Evolutionary conservation across 225 moss, liverwort and hornwort species (phyloP), one percentile per base, ranked within the genome.

Genomic region (Sphagnum tenellum): DNA sequence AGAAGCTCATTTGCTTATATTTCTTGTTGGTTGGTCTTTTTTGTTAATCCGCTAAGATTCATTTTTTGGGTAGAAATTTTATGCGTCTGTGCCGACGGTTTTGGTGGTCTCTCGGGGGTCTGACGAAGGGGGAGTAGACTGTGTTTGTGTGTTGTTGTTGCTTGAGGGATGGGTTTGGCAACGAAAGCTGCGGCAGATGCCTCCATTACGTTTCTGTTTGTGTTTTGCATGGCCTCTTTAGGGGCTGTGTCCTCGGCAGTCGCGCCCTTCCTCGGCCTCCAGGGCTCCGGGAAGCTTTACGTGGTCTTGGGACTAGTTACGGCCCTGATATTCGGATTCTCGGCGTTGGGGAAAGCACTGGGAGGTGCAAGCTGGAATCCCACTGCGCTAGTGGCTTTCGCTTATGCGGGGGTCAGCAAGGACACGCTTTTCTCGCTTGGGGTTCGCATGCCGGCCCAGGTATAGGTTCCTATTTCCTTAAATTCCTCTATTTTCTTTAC

Each of bases 291-390:
- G 29, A 82, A 48, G 29, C 72, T 64, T 52, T 76, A 66, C 48
- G 50, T 83, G 59, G 12, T 81, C 46, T 61, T 89, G 47, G 44
- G 70, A 2, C 64, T 91, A 45, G 79, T 90, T 0, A 63, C 83
- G 4, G 59, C 75, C 12, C 72, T 89, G 78, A 64, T 83, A 76
- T 66, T 81, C 51, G 44, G 59, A 9, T 81, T 81, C 63, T 71
- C 69, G 12, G 50, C 73, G 13, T 46, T 85, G 49, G 76, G 78
- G 6, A 69, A 74, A 62, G 76, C 72, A 0, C 65, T 78, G 0
- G 91, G 87, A 5, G 89, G 83, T 11, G 89, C 89, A 46, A 78
- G 78, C 58, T 91, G 89, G 87, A 94, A 94, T 71, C 89, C 94
- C 5, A 90, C 91, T 4, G 81, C 79, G 8, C 76, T 87, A 3